Percentiles rank a stretch among this genome's conserved stretches.
Evolutionary conservation across 2,329 filamentous ascomycete species (phyloP).

Genomic region (Endocalyx cinctus): DNA sequence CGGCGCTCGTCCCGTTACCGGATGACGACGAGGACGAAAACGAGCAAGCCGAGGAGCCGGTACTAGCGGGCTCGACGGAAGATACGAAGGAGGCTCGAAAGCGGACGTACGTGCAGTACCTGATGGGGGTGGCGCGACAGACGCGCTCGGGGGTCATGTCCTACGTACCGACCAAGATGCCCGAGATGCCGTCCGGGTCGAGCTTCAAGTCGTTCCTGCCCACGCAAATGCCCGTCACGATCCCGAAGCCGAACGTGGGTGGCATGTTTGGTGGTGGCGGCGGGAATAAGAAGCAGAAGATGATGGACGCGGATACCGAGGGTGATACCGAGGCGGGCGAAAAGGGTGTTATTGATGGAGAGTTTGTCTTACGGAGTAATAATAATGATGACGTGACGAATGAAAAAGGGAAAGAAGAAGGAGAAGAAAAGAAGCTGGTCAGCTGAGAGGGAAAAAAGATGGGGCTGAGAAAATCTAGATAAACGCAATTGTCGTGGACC

Average conservation of each 20-base stretch:
- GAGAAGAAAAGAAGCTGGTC: no score
- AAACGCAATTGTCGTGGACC: no score
- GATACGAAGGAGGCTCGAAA: conserved; percentile 32
- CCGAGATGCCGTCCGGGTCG: conserved; percentile 30
- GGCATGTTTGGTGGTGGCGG: no score
- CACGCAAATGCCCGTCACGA: conserved; percentile 26
- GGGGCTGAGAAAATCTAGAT: no score
- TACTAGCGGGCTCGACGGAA: not conserved
- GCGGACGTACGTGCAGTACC: conserved; percentile 43
- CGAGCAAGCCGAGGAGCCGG: conserved; percentile 21
- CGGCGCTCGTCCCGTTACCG: conserved; percentile 44
- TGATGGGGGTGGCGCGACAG: conserved; percentile 45
- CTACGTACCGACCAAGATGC: conserved; percentile 41
- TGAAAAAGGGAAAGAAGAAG: no score
- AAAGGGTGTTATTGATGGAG: no score
- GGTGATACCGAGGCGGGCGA: no score
- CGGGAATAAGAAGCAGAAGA: no score
- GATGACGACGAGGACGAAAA: conserved; percentile 32
- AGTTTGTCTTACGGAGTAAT: no score
- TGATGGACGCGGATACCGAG: no score
- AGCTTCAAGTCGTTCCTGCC: conserved; percentile 29
- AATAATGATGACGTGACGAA: no score
- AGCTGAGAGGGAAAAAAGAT: no score
- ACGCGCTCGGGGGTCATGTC: conserved; percentile 41
- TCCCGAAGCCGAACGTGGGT: conserved; percentile 30